Conservation (phyloP, 192 early-diverging fungal species). For the Linnemannia exigua region DNA sequence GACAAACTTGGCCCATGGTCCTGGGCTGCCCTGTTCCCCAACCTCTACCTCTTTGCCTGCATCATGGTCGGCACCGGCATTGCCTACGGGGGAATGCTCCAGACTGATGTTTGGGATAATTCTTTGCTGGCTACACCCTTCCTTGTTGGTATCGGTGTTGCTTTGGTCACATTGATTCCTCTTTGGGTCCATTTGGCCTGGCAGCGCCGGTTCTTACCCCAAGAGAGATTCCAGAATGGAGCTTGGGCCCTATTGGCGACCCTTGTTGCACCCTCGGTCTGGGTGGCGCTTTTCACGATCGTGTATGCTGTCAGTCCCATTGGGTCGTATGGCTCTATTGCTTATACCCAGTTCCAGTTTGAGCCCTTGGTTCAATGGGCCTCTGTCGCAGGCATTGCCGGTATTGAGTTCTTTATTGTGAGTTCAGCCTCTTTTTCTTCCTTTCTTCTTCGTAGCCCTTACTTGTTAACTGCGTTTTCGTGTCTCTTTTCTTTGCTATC, state of each 20-base stretch:
- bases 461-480: background rate
- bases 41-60: constrained; percentile 38
- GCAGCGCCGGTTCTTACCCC: constrained; percentile 45
- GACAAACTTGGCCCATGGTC: constrained; percentile 47
- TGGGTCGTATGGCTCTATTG: constrained; percentile 45
- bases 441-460: background rate
- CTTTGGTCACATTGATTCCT: constrained; percentile 20
- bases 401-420: constrained; percentile 48
- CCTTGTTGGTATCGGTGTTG: constrained; percentile 20
- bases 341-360: constrained; percentile 44
- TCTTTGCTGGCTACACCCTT: constrained; percentile 23
- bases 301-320: constrained; percentile 46
- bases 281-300: constrained; percentile 38
- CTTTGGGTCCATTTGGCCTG: constrained; percentile 37
- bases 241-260: constrained; percentile 26
- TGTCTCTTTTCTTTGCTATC: background rate
- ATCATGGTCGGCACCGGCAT: constrained; percentile 39
- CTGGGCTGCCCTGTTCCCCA: constrained; percentile 30
- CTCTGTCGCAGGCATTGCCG: constrained; percentile 44
- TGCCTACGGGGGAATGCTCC: constrained; percentile 48
- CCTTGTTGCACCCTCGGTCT: constrained; percentile 31
- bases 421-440: background rate
- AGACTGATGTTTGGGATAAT: constrained; percentile 32
- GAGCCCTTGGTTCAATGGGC: constrained; percentile 48
- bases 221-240: constrained; percentile 38